Conservation (phyloP, 169 alveolate genomes). For the Fabrea salina region DNA sequence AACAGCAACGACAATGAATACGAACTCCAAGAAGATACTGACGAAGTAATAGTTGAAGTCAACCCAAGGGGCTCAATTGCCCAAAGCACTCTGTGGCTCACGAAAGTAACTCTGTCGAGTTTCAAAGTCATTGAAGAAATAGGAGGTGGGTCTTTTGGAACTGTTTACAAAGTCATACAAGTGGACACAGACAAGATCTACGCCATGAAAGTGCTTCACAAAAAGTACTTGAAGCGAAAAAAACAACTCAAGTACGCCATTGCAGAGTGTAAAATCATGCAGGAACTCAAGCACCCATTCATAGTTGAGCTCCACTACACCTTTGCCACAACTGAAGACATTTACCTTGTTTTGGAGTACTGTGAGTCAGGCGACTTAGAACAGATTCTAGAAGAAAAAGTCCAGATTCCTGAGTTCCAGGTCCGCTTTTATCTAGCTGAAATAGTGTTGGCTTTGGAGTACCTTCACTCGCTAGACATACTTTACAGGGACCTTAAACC, state of each 20-base stretch:
- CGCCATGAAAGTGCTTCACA: constrained; percentile 32
- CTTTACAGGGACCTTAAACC: constrained; percentile 82
- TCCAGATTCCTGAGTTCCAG: constrained; percentile 50
- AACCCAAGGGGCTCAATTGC: neutral
- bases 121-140: constrained; percentile 6
- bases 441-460: constrained; percentile 69
- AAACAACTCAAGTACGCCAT: constrained; percentile 20
- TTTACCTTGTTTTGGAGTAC: constrained; percentile 63
- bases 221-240: neutral
- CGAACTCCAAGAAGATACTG: neutral
- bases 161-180: constrained; percentile 17
- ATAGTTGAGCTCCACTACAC: constrained; percentile 65
- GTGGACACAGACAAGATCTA: constrained; percentile 4
- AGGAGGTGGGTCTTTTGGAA: constrained; percentile 36
- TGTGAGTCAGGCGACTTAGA: constrained; percentile 81
- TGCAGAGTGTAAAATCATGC: constrained; percentile 62
- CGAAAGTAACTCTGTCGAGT: neutral
- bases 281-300: constrained; percentile 61
- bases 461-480: constrained; percentile 64
- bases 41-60: neutral
- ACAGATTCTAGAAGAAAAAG: constrained; percentile 53
- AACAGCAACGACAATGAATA: neutral
- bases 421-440: constrained; percentile 76
- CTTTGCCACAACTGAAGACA: constrained; percentile 53
- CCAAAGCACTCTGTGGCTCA: neutral